Conservation (phyloP, 2,329 filamentous ascomycete species). For the Penicillium decumbens region DNA sequence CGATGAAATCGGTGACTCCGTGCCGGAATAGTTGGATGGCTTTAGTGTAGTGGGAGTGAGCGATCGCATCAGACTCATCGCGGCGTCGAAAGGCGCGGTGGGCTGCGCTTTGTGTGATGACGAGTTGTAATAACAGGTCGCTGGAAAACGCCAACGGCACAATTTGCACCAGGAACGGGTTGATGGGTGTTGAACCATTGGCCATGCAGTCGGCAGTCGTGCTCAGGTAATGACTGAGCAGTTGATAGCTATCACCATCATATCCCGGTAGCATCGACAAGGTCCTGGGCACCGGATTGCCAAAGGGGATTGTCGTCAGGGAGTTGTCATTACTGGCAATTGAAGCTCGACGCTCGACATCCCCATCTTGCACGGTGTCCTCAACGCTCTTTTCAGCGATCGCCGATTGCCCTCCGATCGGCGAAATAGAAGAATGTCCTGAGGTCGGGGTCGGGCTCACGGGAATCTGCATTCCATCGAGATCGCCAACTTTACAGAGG, state of each 20-base stretch:
- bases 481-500: slow-evolving; percentile 7
- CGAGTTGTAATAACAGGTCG: slow-evolving; percentile 45
- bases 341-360: not conserved
- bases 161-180: slow-evolving; percentile 47
- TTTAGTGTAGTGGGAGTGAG: slow-evolving; percentile 30
- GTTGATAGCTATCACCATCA: slow-evolving; percentile 30
- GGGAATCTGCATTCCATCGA: slow-evolving; percentile 3
- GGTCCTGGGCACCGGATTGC: slow-evolving; percentile 21
- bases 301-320: slow-evolving; percentile 7
- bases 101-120: slow-evolving; percentile 43
- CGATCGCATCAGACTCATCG: slow-evolving; percentile 29
- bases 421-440: slow-evolving; percentile 16
- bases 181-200: slow-evolving; percentile 46
- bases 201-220: slow-evolving; percentile 48
- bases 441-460: slow-evolving; percentile 9
- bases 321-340: not conserved
- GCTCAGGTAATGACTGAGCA: slow-evolving; percentile 46
- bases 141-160: slow-evolving; percentile 47
- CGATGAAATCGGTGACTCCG: slow-evolving; percentile 29
- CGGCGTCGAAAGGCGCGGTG: slow-evolving; percentile 30
- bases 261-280: slow-evolving; percentile 30
- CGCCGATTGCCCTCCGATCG: slow-evolving; percentile 11
- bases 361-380: slow-evolving; percentile 1
- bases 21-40: slow-evolving; percentile 28
- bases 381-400: slow-evolving; percentile 2